Base-by-base conservation (phyloP, 352 stramenopile species). In the Phytopythium kandeliae region DNA sequence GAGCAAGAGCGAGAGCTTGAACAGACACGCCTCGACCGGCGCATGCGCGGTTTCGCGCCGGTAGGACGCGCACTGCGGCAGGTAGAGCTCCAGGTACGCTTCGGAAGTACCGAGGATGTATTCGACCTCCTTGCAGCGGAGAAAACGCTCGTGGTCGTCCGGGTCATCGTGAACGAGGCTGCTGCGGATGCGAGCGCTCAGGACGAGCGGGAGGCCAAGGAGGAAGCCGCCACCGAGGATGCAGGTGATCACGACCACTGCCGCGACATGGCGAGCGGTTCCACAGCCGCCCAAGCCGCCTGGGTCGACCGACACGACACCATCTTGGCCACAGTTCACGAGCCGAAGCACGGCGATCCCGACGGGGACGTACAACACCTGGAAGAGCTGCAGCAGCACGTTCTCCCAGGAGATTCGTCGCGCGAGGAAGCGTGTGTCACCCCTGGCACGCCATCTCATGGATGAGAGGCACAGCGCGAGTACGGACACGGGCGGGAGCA, bases 311-410 rank as follows among this genome's bases (percentile, higher is more conserved):
- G 73, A 71, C 7, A 85, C 63, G 3, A 13, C 11, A 8, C 63
- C 67, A 43, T 65, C 33, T 10, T 37, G 58, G 28, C 83, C 60
- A 47, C 76, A 89, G 51, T 86, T 83, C 33, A 86, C 52, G 9
- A 89, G 57, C 1, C 78, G 61, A 3, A 83, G n/a, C n/a, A 76
- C 69, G 0, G 76, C 65, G 9, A 89, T 52, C 3, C 74, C 78
- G n/a, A 86, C 57, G 1, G 75, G 78, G 1, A 87, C 12, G 44
- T 87, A 89, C 21, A 86, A 25, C 12, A 76, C 30, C 55, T 86
- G 71, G 30, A 78, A 44, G 2, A 69, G 19, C 41, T 73, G 60
- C 19, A 87, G 58, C 21, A 87, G 53, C 15, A 57, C 54, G 49
- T 85, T 84, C 21, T 86, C 71, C 55, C 66, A 69, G 15, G 42